Evolutionary conservation across 2,329 filamentous ascomycete genomes (phyloP), one percentile per base, ranked within the genome.

Genomic region (Fusarium fujikuroi): DNA sequence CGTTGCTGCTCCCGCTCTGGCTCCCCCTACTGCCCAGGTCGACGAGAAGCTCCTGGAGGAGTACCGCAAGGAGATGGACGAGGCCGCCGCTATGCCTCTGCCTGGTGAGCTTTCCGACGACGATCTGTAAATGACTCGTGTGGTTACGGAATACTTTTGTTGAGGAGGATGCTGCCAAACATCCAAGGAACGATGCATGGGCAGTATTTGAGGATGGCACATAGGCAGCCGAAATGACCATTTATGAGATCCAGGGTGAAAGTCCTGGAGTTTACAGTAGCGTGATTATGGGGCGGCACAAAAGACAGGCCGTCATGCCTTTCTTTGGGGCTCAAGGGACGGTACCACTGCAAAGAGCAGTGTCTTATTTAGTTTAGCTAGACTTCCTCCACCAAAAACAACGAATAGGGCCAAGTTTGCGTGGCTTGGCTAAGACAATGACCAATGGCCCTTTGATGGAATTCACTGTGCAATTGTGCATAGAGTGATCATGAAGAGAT

Each of bases 61-160:
- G 87, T 97, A 97, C 89, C 87, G 92, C 84, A 87, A 92, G 85
- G 96, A 99, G 89, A 97, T 99, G 94, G 85, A 90, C 71, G 89
- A 88, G 57, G 96, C 96, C 74, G 91, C 92, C 73, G 79, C 88
- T 74, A 91, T 93, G 91, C 95, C 96, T 80, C 93, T 99, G 80
- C 96, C 96, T 77, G 95, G 95, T 81, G 96, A 98, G 90, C 93
- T 97, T 76, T 95, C 97, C 79, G 91, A 94, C 76, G 89, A 91
- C 70, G 87, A 89, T 81, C 83, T 89, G 84, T 89, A 88, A 86
- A 85, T 76, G 79, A 78, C 69, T 79, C 73, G 68, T 66, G 71
- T 72, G 66, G 71, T 75, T 66, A 75, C 67, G 75, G 73, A 66
- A 75, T 66, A 75, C 74, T 77, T 72, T 73, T 76, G 75, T 78